Conservation (phyloP, 2,329 filamentous ascomycete genomes). For the Penicillium sp. region DNA sequence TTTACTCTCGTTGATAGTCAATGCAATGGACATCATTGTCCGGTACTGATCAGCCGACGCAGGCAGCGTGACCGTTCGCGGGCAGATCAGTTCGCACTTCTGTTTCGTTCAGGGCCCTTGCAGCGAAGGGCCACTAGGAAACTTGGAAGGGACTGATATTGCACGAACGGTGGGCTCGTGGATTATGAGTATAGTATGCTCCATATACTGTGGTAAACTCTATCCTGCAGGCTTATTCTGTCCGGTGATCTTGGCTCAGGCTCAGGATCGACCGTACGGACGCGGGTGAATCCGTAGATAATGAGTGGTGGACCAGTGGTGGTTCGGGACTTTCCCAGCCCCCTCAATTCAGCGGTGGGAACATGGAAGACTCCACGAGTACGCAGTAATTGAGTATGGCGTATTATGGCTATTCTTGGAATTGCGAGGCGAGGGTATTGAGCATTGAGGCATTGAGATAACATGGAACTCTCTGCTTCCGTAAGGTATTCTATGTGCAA, state of each 20-base stretch:
- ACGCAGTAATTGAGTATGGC: not conserved
- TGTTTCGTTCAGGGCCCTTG: constrained; percentile 13
- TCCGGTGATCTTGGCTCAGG: constrained; percentile 1
- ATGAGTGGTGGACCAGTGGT: not conserved
- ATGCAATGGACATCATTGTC: not conserved
- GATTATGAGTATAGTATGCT: not conserved
- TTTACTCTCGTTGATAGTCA: not conserved
- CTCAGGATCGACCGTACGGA: constrained; percentile 10
- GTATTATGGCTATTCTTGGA: not conserved
- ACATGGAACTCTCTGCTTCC: not conserved
- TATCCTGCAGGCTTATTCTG: not conserved
- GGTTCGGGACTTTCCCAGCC: not conserved
- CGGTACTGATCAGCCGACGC: constrained; percentile 1
- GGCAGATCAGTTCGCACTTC: constrained; percentile 2
- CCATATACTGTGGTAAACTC: not conserved
- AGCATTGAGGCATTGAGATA: not conserved
- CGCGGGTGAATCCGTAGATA: not conserved
- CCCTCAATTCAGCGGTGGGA: not conserved
- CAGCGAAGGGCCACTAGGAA: constrained; percentile 3
- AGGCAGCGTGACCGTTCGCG: constrained; percentile 1
- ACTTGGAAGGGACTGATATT: not conserved
- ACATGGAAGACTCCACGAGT: not conserved
- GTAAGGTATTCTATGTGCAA: too few species aligned
- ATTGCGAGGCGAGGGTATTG: not conserved
- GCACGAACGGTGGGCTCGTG: not conserved